Evolutionary conservation across 1,284 basidiomycete species (phyloP), one percentile per base, ranked within the genome.

Genomic region (Phlebopus sp.): DNA sequence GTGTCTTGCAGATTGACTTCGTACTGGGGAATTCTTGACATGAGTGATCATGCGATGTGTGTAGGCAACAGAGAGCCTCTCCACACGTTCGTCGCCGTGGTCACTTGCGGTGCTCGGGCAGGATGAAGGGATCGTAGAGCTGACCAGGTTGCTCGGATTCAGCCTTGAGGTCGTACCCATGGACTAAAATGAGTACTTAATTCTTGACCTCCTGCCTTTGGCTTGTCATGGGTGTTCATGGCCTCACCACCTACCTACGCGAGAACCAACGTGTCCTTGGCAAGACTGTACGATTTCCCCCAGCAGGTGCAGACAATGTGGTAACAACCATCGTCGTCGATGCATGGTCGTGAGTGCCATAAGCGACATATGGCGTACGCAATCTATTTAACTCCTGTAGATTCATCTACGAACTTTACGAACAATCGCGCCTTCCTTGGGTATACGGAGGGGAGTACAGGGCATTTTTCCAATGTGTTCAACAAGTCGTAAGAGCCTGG

Each of bases 361-460:
- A 17, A 40, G 41, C 34, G 18, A 29, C 29, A 14, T 9, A n/a
- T 37, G 15, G 19, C 34, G 10, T 42, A 14, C 21, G 36, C 53
- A 54, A 44, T 46, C 53, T 49, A 44, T 46, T 52, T 49, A 43
- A 44, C 0, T 4, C 29, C 7, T 46, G 8, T 59, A 94, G 91
- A 25, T 85, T 95, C 66, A 86, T 94, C 54, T 93, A 84, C 64
- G 76, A 81, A 52, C 58, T 93, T 11, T 77, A 88, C 54, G 70
- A 77, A 35, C 75, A 78, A 51, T 79, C 81, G 2, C 75, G 73
- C 46, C 69, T 92, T 34, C 83, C 88, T 4, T 93, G 90, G 90
- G 84, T 89, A 0, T 90, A 89, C 52, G 92, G 92, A 3, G 92
- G 92, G 34, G 90, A 94, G 65, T 91, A 91, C 59, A 62, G 70